Percentiles rank a stretch among this genome's conserved stretches.
These are phyloP conservation scores for Mortierella alpina DNA, from an alignment of 192 early-diverging fungal species.

Conservation along the genomic window DNA sequence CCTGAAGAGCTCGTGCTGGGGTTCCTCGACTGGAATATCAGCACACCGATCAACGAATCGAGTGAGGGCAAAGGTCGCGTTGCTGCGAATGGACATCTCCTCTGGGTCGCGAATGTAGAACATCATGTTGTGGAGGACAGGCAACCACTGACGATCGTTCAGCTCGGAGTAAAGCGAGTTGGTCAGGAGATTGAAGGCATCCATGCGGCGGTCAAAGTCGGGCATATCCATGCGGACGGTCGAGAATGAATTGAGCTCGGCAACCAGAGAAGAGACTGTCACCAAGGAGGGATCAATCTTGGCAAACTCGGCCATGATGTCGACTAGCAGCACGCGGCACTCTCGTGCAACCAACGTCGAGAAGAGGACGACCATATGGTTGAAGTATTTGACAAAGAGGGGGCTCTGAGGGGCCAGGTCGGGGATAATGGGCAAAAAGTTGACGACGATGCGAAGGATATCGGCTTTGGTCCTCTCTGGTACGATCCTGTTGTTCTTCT, in stretches of 20 bases:
- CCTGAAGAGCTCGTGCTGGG: slow-evolving; percentile 54
- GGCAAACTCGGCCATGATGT: slow-evolving; percentile 74
- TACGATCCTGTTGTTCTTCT: slow-evolving; percentile 73
- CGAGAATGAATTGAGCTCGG: slow-evolving; percentile 86
- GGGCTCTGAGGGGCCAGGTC: slow-evolving; percentile 46
- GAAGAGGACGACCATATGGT: slow-evolving; percentile 77
- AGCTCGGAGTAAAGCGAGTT: slow-evolving; percentile 74
- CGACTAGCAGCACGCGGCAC: slow-evolving; percentile 71
- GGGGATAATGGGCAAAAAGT: slow-evolving; percentile 85
- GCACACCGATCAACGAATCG: slow-evolving; percentile 74
- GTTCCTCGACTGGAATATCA: slow-evolving; percentile 27
- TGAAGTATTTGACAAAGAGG: slow-evolving; percentile 72
- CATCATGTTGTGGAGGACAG: slow-evolving; percentile 89
- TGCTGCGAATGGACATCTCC: slow-evolving; percentile 90
- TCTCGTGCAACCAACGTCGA: slow-evolving; percentile 69
- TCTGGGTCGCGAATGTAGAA: slow-evolving; percentile 84
- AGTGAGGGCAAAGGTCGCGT: slow-evolving; percentile 77
- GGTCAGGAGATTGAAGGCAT: slow-evolving; percentile 78
- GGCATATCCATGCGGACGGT: slow-evolving; percentile 81
- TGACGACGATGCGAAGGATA: slow-evolving; percentile 82
- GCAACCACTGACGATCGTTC: slow-evolving; percentile 83
- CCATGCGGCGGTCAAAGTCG: slow-evolving; percentile 86
- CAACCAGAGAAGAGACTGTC: slow-evolving; percentile 65
- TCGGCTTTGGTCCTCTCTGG: slow-evolving; percentile 86
- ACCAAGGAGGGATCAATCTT: slow-evolving; percentile 64